Evolutionary conservation across 2,329 filamentous ascomycete genomes (phyloP), one percentile per base, ranked within the genome.

Genomic region (Colletotrichum agaves): DNA sequence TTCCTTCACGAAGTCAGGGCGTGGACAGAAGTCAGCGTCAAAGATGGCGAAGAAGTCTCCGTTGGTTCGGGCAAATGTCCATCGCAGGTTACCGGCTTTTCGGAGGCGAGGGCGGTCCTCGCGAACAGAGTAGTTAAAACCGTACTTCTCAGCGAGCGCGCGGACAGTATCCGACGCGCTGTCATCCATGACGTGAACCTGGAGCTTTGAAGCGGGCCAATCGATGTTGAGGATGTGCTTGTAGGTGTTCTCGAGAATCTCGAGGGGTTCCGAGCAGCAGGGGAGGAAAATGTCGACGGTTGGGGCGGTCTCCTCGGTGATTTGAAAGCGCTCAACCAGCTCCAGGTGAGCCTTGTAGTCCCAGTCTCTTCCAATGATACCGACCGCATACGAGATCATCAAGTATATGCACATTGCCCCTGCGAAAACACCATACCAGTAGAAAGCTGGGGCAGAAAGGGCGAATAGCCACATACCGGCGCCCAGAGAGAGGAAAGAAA

Each of bases 401-500:
- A 82, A 74, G 69, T 81, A 81, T 61, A 81, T 70, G 71, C 80
- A 78, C 64, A 81, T 75, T 49, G 78, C 74, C 61, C 74, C 74
- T 13, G 78, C 78, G 27, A 81, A 79, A 23, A 76, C 73, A 35
- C 77, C 78, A 65, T 80, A 81, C 76, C 77, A 81, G 60, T 75
- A 73, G 55, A 79, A 80, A 35, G 75, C 73, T 19, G 74, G 72
- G 5, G 77, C 74, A 50, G 77, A 77, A 10, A 79, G 71, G 35
- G 77, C 74, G 61, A 81, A 81, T 4, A 81, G 73, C 79, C 80
- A 81, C 78, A 81, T 80, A 46, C 80, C 80, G 4, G 76, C 79
- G 5, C 77, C 78, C n/a, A 82, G 73, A 12, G 74, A 75, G 11
- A 81, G 71, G 67, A 81, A 80, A 8, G 79, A 79, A 50, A 81